Percentiles rank a stretch among this genome's conserved stretches.
Evolutionary conservation across 2,329 filamentous ascomycete genomes (phyloP).

Genomic region (Esteya vermicola): DNA sequence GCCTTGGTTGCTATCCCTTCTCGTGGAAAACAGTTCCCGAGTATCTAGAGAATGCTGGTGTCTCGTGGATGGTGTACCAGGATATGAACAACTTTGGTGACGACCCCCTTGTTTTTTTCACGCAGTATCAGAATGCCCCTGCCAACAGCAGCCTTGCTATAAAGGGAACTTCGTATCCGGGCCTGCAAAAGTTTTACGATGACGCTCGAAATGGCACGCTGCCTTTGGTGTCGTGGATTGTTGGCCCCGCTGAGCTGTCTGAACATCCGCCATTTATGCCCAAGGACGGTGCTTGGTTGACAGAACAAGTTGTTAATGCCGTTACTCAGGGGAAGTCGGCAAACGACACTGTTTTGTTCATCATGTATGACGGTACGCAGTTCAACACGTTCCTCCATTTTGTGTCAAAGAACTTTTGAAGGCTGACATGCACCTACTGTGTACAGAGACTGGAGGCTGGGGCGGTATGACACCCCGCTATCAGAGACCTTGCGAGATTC

Average conservation of each 20-base stretch:
- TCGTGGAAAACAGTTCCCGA: constrained; percentile 31
- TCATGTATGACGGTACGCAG: too few relatives aligned
- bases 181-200: constrained; percentile 30
- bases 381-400: too few relatives aligned
- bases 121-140: constrained; percentile 28
- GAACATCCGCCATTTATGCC: constrained; percentile 39
- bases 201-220: constrained; percentile 29
- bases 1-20: constrained; percentile 29
- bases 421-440: too few relatives aligned
- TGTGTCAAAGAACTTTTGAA: too few relatives aligned
- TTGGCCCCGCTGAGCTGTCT: constrained; percentile 32
- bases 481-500: too few relatives aligned
- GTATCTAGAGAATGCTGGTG: constrained; percentile 23
- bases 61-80: constrained; percentile 30
- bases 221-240: constrained; percentile 29
- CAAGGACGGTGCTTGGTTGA: constrained; percentile 40
- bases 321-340: too few relatives aligned
- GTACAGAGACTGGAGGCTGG: constrained; percentile 33
- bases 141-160: too few relatives aligned
- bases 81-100: constrained; percentile 30
- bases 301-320: constrained; percentile 35
- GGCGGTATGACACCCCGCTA: too few relatives aligned
- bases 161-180: too few relatives aligned
- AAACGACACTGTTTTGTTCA: too few relatives aligned
- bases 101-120: constrained; percentile 31